Percentiles rank a stretch among this genome's conserved stretches.
phyloP scores from a whole-genome alignment of 345 rosid genomes.

The Turritis glabra region DNA sequence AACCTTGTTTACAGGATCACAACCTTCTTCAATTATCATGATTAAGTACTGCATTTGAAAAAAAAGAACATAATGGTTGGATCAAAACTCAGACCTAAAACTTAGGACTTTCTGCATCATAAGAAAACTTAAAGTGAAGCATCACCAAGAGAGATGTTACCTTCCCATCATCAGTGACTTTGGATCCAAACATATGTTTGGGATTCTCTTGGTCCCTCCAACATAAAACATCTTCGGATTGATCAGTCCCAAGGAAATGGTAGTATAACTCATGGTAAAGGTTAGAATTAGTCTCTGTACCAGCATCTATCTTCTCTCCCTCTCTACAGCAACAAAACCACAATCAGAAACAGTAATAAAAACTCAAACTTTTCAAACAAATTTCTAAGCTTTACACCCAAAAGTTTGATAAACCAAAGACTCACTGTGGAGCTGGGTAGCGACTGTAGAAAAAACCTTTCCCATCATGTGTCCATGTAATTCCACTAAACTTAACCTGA shows the following conservation, averaged over 20 bases:
- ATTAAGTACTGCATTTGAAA: constrained; percentile 64
- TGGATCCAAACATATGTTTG: constrained; percentile 51
- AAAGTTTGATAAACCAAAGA: background rate
- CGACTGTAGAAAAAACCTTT: constrained; percentile 94
- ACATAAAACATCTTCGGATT: constrained; percentile 84
- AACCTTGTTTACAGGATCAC: constrained; percentile 85
- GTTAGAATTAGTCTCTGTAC: constrained; percentile 84
- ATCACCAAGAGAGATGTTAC: constrained; percentile 39
- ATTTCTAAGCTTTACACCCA: background rate
- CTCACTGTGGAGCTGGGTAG: constrained; percentile 82
- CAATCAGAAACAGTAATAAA: background rate
- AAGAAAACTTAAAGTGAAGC: background rate
- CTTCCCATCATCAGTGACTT: constrained; percentile 88
- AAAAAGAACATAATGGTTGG: background rate
- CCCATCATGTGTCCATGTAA: constrained; percentile 88
- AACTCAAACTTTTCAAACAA: background rate
- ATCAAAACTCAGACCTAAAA: background rate
- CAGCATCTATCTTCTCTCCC: constrained; percentile 82
- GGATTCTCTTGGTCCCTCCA: constrained; percentile 91
- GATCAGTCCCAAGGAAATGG: constrained; percentile 77
- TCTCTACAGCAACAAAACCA: constrained; percentile 52
- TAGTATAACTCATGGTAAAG: constrained; percentile 80
- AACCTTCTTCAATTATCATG: constrained; percentile 51
- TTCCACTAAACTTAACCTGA: constrained; percentile 77
- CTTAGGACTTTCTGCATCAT: background rate